A percentile compares a stretch with the other conserved stretches of the same genome.
Evolutionary conservation across 176 grass and related monocot genomes (phyloP).

Genomic region (Tillandsia fasciculata): DNA sequence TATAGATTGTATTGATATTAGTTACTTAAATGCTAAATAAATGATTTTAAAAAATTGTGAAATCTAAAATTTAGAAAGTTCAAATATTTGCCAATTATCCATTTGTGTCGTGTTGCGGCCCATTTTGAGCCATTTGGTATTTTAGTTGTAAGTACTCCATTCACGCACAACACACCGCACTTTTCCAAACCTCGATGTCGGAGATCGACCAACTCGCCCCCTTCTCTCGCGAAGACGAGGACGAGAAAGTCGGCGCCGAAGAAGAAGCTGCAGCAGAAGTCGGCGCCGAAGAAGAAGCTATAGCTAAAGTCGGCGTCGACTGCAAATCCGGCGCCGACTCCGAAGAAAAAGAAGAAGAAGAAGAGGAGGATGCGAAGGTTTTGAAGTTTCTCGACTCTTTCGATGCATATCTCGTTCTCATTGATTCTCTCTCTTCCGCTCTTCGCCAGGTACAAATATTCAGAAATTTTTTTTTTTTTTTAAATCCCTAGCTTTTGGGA

Average conservation of each 20-base stretch:
- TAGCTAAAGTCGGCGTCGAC: neutral
- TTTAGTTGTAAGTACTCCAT: neutral
- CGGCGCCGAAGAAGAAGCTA: neutral
- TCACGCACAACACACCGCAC: neutral
- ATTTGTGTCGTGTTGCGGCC: no score
- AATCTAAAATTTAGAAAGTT: no score
- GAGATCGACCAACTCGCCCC: conserved; percentile 10
- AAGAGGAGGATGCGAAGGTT: conserved; percentile 14
- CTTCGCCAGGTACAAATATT: conserved; percentile 28
- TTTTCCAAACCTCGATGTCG: neutral
- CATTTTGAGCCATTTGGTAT: no score
- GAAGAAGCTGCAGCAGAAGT: conserved; percentile 5
- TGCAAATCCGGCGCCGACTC: neutral
- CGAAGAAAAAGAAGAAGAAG: neutral
- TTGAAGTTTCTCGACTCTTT: conserved; percentile 38
- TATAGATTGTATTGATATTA: no score
- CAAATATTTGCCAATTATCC: no score
- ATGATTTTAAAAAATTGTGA: no score
- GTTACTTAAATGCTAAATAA: no score
- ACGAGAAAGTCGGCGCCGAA: neutral
- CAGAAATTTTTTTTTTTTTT: neutral
- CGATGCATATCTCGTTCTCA: conserved; percentile 22
- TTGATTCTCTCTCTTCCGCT: conserved; percentile 27
- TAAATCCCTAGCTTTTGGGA: neutral
- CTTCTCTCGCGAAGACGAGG: neutral